These are phyloP conservation scores for Omphalotus guepiniiformis DNA, from an alignment of 768 basidiomycete genomes.

Conservation along the genomic window DNA sequence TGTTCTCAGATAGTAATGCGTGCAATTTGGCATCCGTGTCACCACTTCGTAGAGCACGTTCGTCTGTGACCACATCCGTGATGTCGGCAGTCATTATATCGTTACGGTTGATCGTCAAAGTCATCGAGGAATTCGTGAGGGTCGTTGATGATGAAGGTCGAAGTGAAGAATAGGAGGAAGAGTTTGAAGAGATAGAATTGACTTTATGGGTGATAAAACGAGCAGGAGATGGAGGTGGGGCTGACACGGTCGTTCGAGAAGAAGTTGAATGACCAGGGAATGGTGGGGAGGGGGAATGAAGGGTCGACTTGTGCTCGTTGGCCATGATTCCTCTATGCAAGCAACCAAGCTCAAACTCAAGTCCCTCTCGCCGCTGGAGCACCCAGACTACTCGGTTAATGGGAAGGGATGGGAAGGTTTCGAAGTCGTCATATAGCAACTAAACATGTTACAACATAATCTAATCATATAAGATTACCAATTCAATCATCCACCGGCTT, in stretches of 20 bases:
- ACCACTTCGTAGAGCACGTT: not conserved
- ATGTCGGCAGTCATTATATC: constrained; percentile 6
- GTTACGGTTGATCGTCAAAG: constrained; percentile 2
- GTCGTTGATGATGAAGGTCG: not conserved
- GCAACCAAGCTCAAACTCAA: too few species aligned
- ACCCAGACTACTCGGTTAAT: not conserved
- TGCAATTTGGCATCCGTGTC: not conserved
- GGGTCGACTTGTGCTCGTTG: not conserved
- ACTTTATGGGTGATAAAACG: constrained; percentile 19
- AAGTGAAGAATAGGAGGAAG: not conserved
- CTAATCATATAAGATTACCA: too few species aligned
- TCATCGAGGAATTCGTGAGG: constrained; percentile 2
- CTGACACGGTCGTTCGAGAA: too few species aligned
- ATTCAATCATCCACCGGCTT: too few species aligned
- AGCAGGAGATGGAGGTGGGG: constrained; percentile 18
- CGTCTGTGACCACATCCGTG: not conserved
- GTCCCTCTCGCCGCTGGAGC: not conserved
- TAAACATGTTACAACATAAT: too few species aligned
- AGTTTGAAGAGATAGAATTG: not conserved
- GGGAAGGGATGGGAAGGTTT: not conserved
- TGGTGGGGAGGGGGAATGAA: not conserved
- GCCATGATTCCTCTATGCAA: not conserved
- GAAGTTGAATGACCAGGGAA: not conserved
- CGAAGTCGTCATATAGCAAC: too few species aligned
- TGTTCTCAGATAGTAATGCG: not conserved